Conservation (phyloP, 1,139 yeast genomes). For the Debaryomyces fabryi region DNA sequence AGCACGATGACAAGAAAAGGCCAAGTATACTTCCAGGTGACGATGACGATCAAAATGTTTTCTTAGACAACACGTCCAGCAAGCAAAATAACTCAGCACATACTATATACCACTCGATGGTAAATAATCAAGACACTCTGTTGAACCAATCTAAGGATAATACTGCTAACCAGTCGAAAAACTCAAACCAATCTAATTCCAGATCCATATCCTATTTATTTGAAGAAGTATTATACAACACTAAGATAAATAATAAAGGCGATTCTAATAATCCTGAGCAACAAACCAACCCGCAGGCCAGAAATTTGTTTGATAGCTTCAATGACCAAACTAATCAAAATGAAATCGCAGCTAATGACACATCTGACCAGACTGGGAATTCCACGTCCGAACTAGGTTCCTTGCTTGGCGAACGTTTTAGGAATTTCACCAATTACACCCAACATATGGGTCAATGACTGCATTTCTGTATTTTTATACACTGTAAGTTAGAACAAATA, state of each 20-base stretch:
- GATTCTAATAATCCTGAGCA: constrained; percentile 2
- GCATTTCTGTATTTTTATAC: background rate
- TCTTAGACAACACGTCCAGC: constrained; percentile 27
- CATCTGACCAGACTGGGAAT: constrained; percentile 24
- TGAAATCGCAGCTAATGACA: constrained; percentile 16
- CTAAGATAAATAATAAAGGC: constrained; percentile 9
- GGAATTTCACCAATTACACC: constrained; percentile 22
- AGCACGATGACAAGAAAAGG: constrained; percentile 9
- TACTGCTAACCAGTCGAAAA: constrained; percentile 20
- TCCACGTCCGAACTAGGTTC: constrained; percentile 38
- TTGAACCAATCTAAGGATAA: constrained; percentile 20
- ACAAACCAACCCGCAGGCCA: constrained; percentile 9
- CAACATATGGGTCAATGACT: constrained; percentile 10
- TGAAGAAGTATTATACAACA: constrained; percentile 28
- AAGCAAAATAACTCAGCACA: constrained; percentile 26
- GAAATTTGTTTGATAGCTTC: constrained; percentile 15
- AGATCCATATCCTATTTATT: constrained; percentile 35
- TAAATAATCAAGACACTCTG: constrained; percentile 18
- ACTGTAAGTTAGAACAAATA: background rate
- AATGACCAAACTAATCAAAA: constrained; percentile 10
- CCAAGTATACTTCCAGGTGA: constrained; percentile 14
- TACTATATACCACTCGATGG: constrained; percentile 35
- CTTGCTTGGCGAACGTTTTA: constrained; percentile 31
- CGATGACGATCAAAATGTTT: constrained; percentile 32
- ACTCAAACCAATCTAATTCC: constrained; percentile 18